A percentile compares a stretch with the other conserved stretches of the same genome.
Evolutionary conservation across 2,329 filamentous ascomycete species (phyloP).

Genomic region (Didymella segeticola): DNA sequence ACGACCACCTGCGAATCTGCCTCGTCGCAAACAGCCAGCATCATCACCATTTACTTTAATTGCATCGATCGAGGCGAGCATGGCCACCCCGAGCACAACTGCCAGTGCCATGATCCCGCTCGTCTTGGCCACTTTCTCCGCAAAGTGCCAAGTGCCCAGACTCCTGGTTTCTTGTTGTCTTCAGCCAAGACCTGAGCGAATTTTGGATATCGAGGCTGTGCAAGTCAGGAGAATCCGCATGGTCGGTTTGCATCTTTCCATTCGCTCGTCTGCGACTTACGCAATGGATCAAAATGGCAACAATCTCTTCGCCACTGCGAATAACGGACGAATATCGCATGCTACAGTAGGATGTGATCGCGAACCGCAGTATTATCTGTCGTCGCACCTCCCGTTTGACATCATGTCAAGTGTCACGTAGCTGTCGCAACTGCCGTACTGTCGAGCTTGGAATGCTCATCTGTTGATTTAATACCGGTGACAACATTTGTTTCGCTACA

Average conservation of each 20-base stretch:
- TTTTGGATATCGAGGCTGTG: constrained; percentile 19
- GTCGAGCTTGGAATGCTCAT: neutral
- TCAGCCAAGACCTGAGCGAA: constrained; percentile 12
- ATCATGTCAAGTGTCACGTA: neutral
- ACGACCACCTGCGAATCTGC: neutral
- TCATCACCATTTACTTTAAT: neutral
- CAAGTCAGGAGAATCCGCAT: constrained; percentile 16
- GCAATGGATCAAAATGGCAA: neutral
- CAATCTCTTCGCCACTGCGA: neutral
- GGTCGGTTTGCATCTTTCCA: neutral
- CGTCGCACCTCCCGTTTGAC: constrained; percentile 2
- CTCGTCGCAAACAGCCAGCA: neutral
- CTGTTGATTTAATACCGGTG: too few relatives aligned
- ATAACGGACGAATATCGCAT: neutral
- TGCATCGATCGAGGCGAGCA: constrained; percentile 1
- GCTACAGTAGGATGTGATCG: neutral
- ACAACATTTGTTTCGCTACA: neutral
- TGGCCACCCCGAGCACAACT: constrained; percentile 6
- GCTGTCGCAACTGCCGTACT: neutral
- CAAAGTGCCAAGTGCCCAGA: constrained; percentile 17
- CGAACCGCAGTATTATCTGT: neutral
- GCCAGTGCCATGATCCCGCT: constrained; percentile 20
- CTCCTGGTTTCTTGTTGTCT: constrained; percentile 7
- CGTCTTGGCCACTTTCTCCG: constrained; percentile 16
- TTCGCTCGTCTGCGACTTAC: neutral